phyloP scores from a whole-genome alignment of 352 stramenopile genomes.

The Phytophthora agathidicida region DNA sequence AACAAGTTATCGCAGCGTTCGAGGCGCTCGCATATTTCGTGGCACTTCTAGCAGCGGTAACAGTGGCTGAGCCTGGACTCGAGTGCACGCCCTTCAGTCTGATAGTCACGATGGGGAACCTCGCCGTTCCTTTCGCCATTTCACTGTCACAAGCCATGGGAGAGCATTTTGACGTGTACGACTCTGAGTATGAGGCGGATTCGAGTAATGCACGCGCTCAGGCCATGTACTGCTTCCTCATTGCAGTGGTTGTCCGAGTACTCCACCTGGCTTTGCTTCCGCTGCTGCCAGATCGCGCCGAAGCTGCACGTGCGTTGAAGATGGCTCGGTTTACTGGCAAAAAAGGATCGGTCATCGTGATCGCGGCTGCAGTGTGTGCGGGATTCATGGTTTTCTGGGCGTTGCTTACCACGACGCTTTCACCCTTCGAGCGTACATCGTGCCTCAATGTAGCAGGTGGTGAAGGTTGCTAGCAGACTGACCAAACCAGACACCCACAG shows the following conservation, averaged over 20 bases:
- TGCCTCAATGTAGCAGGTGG: slow-evolving; percentile 71
- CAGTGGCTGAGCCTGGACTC: slow-evolving; percentile 50
- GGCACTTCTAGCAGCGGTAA: slow-evolving; percentile 49
- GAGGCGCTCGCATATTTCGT: slow-evolving; percentile 67
- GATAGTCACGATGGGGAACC: slow-evolving; percentile 60
- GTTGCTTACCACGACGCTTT: slow-evolving; percentile 55
- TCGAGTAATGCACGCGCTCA: slow-evolving; percentile 47
- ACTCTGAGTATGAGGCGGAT: slow-evolving; percentile 55
- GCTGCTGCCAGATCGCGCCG: slow-evolving; percentile 49
- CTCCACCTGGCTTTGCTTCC: slow-evolving; percentile 41
- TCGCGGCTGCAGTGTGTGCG: slow-evolving; percentile 32
- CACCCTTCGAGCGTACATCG: slow-evolving; percentile 56
- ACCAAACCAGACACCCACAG: slow-evolving; percentile 6
- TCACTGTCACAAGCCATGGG: slow-evolving; percentile 71
- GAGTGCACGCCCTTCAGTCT: slow-evolving; percentile 59
- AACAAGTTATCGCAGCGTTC: slow-evolving; percentile 53
- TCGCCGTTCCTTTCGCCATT: slow-evolving; percentile 55
- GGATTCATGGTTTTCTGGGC: slow-evolving; percentile 60
- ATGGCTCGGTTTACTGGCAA: slow-evolving; percentile 23
- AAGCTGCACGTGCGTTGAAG: slow-evolving; percentile 41
- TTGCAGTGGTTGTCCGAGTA: slow-evolving; percentile 43
- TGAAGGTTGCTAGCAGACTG: slow-evolving; percentile 53
- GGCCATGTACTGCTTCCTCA: slow-evolving; percentile 54
- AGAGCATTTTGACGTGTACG: slow-evolving; percentile 64
- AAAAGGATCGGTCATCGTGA: slow-evolving; percentile 26